phyloP scores from a whole-genome alignment of 2,329 filamentous ascomycete species.

The Phoma sp. region DNA sequence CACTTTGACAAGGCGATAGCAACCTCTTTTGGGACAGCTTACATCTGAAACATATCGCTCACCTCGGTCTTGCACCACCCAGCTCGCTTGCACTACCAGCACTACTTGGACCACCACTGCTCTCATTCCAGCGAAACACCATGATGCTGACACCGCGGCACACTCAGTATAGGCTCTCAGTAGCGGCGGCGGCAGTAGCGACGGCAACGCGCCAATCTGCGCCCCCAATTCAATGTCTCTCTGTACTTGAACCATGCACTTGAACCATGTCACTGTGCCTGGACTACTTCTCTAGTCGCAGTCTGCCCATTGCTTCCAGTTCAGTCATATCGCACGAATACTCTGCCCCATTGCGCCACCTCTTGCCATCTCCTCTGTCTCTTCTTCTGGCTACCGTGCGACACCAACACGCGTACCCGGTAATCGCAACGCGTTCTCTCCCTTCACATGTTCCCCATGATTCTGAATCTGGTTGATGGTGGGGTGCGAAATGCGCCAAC shows the following conservation, averaged over 20 bases:
- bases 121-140: constrained; percentile 8
- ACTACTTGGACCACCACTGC: not conserved
- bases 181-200: not conserved
- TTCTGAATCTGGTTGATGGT: constrained; percentile 15
- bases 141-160: not conserved
- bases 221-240: not conserved
- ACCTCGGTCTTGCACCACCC: not conserved
- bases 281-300: not conserved
- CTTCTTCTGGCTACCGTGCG: constrained; percentile 17
- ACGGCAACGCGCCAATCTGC: not conserved
- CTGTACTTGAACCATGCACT: not conserved
- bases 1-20: constrained; percentile 8
- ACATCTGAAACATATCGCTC: constrained; percentile 16
- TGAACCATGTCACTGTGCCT: not conserved
- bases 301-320: not conserved
- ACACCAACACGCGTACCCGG: constrained; percentile 12
- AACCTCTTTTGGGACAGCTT: not conserved
- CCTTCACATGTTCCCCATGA: constrained; percentile 13
- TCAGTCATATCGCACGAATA: constrained; percentile 9
- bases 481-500: constrained; percentile 12
- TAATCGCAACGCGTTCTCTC: constrained; percentile 13
- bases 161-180: not conserved
- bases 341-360: not conserved
- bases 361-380: constrained; percentile 12
- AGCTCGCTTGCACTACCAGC: not conserved